Percentiles rank a stretch among this genome's conserved stretches.
Evolutionary conservation across 768 basidiomycete species (phyloP).

Genomic region (Phylloporus sp.): DNA sequence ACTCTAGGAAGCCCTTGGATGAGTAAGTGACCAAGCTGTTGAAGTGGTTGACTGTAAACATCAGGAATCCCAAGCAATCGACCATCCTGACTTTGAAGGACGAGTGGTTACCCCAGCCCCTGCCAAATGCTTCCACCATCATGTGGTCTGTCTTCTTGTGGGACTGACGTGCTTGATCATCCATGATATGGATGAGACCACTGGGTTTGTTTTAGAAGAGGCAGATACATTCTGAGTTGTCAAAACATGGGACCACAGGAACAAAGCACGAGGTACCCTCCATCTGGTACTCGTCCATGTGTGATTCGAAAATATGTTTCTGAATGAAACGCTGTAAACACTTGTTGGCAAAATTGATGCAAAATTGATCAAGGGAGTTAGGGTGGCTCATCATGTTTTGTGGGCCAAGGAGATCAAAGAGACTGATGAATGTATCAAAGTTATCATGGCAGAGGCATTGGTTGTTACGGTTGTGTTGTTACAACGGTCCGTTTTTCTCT

Average conservation of each 20-base stretch:
- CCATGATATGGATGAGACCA: conserved; percentile 95
- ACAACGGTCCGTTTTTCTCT: no score
- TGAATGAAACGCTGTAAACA: no score
- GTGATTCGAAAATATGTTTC: no score
- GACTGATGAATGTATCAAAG: conserved; percentile 85
- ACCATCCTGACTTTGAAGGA: conserved; percentile 79
- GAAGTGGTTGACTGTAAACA: conserved; percentile 90
- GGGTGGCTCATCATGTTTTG: conserved; percentile 89
- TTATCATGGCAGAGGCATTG: conserved; percentile 92
- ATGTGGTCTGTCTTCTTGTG: conserved; percentile 90
- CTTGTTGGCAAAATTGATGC: no score
- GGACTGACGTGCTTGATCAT: conserved; percentile 83
- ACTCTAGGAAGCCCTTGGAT: conserved; percentile 81
- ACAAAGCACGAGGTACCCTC: no score
- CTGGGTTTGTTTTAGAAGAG: conserved; percentile 36
- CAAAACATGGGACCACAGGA: no score
- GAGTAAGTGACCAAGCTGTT: conserved; percentile 91
- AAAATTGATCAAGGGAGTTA: no score
- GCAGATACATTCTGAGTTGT: no score
- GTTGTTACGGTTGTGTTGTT: no score
- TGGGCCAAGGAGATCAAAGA: conserved; percentile 90
- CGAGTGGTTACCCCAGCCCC: conserved; percentile 91
- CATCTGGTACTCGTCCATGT: no score
- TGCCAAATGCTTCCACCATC: conserved; percentile 92
- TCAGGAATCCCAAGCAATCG: conserved; percentile 74